Percentiles rank a stretch among this genome's conserved stretches.
Evolutionary conservation across 345 rosid genomes (phyloP).

Genomic region (Eucalyptus tenuipes): DNA sequence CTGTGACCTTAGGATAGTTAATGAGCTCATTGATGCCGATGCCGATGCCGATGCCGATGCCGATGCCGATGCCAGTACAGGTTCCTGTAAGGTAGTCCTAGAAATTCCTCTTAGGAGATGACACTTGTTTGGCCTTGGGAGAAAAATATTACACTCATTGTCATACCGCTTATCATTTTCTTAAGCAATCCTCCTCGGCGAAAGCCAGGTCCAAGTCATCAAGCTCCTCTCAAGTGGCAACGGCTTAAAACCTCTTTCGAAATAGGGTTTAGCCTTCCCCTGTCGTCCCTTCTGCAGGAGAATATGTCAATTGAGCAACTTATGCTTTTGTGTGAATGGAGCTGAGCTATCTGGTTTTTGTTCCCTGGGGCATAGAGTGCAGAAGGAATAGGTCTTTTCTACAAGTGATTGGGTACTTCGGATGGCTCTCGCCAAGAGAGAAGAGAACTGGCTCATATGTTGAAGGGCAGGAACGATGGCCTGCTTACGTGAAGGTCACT

Average conservation of each 20-base stretch:
- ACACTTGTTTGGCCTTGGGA: not conserved
- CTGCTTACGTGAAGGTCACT: not conserved
- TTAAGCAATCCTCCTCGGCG: not conserved
- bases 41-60: not conserved
- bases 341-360: not conserved
- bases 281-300: not conserved
- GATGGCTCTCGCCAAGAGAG: not conserved
- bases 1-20: not conserved
- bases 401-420: not conserved
- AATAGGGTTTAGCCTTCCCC: not conserved
- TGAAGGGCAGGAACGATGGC: not conserved
- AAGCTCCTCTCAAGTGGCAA: not conserved
- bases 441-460: not conserved
- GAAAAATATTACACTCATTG: not conserved
- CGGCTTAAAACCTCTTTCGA: not conserved
- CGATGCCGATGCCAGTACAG: not conserved
- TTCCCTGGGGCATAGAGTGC: not conserved
- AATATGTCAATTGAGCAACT: not conserved
- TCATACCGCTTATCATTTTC: not conserved
- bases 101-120: not conserved
- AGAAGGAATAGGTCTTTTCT: not conserved
- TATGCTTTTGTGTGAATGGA: not conserved
- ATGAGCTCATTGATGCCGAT: not conserved
- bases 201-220: not conserved
- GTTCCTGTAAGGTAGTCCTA: not conserved